These are phyloP conservation scores for Botrytis porri DNA, from an alignment of 2,329 filamentous ascomycete genomes.

Conservation along the genomic window DNA sequence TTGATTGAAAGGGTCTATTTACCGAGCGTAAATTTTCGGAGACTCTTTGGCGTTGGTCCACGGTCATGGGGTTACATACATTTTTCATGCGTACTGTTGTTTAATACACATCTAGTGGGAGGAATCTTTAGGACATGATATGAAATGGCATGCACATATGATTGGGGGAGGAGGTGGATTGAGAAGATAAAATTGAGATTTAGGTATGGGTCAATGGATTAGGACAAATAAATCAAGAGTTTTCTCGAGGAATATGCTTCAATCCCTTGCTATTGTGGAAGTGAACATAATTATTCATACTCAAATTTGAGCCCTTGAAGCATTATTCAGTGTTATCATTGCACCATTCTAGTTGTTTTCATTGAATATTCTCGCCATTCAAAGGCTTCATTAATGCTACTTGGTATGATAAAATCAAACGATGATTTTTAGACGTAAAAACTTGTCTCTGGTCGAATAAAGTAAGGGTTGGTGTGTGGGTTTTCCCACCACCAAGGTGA, in stretches of 20 bases:
- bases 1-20: background rate
- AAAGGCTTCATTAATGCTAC: background rate
- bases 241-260: background rate
- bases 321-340: background rate
- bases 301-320: background rate
- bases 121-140: background rate
- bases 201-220: background rate
- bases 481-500: background rate
- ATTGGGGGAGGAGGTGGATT: background rate
- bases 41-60: background rate
- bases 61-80: background rate
- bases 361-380: too few species aligned
- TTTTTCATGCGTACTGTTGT: background rate
- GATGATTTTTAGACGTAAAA: background rate
- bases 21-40: background rate
- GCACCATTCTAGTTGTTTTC: too few species aligned
- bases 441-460: background rate
- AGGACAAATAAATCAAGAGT: background rate
- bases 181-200: background rate
- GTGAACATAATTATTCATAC: background rate
- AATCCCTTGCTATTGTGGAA: background rate
- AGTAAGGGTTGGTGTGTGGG: background rate
- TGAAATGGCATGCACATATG: background rate
- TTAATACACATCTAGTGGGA: background rate
- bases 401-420: background rate